Conservation (phyloP, 2,329 filamentous ascomycete genomes). For the Sporothrix phasma region DNA sequence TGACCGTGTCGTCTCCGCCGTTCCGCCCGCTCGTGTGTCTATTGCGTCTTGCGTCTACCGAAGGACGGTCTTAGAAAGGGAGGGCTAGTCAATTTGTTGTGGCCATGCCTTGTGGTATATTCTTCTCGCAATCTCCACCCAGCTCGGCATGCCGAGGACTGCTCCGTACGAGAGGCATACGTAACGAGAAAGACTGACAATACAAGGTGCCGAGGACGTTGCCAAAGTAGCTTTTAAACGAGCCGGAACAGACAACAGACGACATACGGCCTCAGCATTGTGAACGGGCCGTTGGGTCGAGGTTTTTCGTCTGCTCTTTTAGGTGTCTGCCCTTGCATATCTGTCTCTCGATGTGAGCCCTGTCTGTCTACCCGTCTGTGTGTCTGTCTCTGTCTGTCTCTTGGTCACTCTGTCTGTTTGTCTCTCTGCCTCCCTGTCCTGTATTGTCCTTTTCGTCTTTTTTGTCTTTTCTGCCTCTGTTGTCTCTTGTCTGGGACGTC, state of each 20-base stretch:
- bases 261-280: conserved; percentile 11
- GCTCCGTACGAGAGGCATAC: neutral
- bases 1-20: neutral
- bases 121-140: no score
- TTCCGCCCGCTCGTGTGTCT: neutral
- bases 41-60: neutral
- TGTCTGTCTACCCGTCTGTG: neutral
- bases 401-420: no score
- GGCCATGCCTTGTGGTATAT: no score
- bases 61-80: conserved; percentile 6
- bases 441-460: no score
- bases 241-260: neutral
- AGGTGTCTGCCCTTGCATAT: neutral
- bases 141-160: neutral
- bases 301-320: conserved; percentile 4
- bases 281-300: neutral
- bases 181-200: neutral
- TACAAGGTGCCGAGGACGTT: neutral
- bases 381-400: neutral
- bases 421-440: no score
- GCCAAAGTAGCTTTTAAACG: neutral
- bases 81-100: neutral
- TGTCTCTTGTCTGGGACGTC: neutral
- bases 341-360: neutral
- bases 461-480: no score